phyloP scores from a whole-genome alignment of 2,329 filamentous ascomycete species.

The Colletotrichum endophyticum region DNA sequence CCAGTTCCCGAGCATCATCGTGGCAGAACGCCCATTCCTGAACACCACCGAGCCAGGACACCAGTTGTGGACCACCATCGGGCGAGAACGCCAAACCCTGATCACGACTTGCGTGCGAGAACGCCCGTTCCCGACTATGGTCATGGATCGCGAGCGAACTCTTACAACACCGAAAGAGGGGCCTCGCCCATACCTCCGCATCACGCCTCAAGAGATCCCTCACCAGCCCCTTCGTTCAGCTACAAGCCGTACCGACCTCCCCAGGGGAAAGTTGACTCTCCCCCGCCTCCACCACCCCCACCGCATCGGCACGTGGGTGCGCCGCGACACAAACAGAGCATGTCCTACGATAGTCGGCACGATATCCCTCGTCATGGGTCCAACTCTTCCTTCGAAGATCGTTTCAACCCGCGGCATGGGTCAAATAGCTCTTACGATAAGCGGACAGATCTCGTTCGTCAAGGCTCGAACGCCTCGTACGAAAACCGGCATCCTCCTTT shows the following conservation, averaged over 20 bases:
- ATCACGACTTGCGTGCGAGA: constrained; percentile 16
- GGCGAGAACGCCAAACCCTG: background rate
- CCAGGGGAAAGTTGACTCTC: constrained; percentile 54
- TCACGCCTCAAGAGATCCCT: constrained; percentile 38
- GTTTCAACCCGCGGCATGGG: constrained; percentile 36
- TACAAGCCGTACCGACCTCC: constrained; percentile 33
- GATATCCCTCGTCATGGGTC: constrained; percentile 42
- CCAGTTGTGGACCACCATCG: constrained; percentile 1
- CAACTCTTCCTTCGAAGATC: constrained; percentile 42
- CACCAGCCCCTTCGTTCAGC: constrained; percentile 40
- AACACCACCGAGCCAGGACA: background rate
- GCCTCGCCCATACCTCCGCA: constrained; percentile 32
- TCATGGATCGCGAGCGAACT: constrained; percentile 17
- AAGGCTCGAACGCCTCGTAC: constrained; percentile 36
- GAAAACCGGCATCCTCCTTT: constrained; percentile 26
- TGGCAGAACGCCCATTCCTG: background rate
- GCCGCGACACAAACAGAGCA: constrained; percentile 33
- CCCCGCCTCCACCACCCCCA: constrained; percentile 82
- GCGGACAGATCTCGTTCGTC: constrained; percentile 27
- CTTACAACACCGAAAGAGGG: constrained; percentile 39
- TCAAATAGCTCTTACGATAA: constrained; percentile 47
- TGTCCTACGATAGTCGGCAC: constrained; percentile 32
- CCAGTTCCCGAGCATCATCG: background rate
- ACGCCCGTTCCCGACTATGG: constrained; percentile 1
- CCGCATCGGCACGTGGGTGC: constrained; percentile 75